A percentile compares a stretch with the other conserved stretches of the same genome.
Conservation (phyloP, 2,329 filamentous ascomycete species). For the Exserohilum turcica region DNA sequence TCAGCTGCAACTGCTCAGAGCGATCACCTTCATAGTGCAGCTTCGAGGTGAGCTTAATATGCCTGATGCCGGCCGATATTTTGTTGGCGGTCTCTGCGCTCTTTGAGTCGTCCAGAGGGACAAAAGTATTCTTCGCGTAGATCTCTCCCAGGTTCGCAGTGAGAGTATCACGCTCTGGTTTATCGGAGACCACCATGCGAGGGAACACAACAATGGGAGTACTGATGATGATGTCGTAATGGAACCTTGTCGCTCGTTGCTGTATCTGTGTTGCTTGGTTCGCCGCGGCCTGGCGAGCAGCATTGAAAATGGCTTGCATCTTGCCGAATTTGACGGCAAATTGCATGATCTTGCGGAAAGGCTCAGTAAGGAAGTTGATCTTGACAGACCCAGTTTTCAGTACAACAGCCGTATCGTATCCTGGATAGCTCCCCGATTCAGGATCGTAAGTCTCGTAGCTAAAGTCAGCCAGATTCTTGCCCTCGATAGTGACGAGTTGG, state of each 20-base stretch:
- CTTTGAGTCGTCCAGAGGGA: constrained; percentile 77
- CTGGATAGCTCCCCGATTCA: constrained; percentile 77
- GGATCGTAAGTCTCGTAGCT: constrained; percentile 94
- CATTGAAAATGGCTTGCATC: constrained; percentile 99
- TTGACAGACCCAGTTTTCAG: constrained; percentile 93
- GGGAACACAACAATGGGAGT: constrained; percentile 98
- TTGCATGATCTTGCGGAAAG: constrained; percentile 96
- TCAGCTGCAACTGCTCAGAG: constrained; percentile 89
- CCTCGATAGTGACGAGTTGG: constrained; percentile 90
- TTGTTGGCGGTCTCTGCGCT: constrained; percentile 81
- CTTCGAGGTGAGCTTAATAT: constrained; percentile 86
- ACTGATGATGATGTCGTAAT: constrained; percentile 90
- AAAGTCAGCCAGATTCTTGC: constrained; percentile 94
- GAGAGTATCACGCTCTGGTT: constrained; percentile 75
- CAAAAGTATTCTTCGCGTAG: constrained; percentile 92
- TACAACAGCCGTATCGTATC: constrained; percentile 90
- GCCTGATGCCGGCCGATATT: constrained; percentile 86
- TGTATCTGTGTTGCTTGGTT: constrained; percentile 93
- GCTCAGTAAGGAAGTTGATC: constrained; percentile 95
- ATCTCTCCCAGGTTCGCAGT: constrained; percentile 97
- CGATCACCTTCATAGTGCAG: constrained; percentile 76
- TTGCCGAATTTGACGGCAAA: constrained; percentile 99
- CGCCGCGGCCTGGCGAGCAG: constrained; percentile 89
- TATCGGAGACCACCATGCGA: constrained; percentile 71
- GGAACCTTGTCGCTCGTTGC: constrained; percentile 85